Conservation (phyloP, 1,139 yeast species). For the Hyphopichia burtonii region DNA sequence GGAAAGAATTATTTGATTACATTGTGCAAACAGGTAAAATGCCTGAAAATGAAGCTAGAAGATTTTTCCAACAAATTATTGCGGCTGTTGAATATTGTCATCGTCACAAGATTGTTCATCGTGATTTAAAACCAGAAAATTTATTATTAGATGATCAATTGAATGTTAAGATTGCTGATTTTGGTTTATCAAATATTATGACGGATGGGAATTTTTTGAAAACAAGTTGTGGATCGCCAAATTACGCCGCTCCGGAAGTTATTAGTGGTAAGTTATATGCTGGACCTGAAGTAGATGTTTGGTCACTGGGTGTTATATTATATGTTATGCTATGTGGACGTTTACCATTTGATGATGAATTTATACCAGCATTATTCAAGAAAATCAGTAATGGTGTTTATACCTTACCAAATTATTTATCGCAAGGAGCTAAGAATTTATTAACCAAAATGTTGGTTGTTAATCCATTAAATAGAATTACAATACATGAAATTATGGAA, state of each 20-base stretch:
- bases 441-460: conserved; percentile 94
- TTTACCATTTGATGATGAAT: conserved; percentile 96
- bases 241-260: conserved; percentile 98
- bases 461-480: conserved; percentile 91
- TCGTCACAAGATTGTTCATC: conserved; percentile 93
- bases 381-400: conserved; percentile 95
- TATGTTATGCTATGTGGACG: conserved; percentile 97
- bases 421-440: conserved; percentile 83
- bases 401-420: conserved; percentile 84
- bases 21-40: conserved; percentile 93
- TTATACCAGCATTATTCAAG: conserved; percentile 92
- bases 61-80: conserved; percentile 95
- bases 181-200: conserved; percentile 94
- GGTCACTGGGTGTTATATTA: conserved; percentile 97
- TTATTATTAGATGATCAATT: conserved; percentile 84
- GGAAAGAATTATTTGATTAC: conserved; percentile 92
- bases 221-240: conserved; percentile 96
- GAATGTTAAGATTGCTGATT: conserved; percentile 95
- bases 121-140: conserved; percentile 58
- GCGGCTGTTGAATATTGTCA: conserved; percentile 99
- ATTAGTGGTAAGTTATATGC: conserved; percentile 95
- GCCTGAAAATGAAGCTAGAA: conserved; percentile 91
- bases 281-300: conserved; percentile 98
- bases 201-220: conserved; percentile 96
- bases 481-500: conserved; percentile 90